Conservation (phyloP, 1,139 yeast genomes). For the Candida tetrigidarum region DNA sequence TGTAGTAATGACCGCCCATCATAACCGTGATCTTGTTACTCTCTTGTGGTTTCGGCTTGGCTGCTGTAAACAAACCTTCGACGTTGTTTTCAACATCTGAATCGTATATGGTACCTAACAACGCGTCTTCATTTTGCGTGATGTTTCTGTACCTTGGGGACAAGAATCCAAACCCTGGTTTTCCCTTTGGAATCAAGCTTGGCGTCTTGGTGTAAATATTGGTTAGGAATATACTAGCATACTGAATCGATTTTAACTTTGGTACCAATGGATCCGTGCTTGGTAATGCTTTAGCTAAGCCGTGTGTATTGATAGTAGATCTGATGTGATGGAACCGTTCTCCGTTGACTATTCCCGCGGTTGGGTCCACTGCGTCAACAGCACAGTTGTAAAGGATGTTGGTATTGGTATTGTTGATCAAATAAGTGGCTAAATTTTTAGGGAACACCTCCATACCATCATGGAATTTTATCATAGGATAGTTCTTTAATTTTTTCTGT, state of each 20-base stretch:
- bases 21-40: constrained; percentile 80
- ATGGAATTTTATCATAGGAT: constrained; percentile 56
- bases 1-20: constrained; percentile 80
- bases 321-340: constrained; percentile 55
- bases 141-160: constrained; percentile 59
- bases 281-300: constrained; percentile 28
- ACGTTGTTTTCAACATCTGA: constrained; percentile 71
- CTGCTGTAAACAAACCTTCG: constrained; percentile 17
- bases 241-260: constrained; percentile 34
- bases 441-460: constrained; percentile 63
- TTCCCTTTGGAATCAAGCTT: constrained; percentile 45
- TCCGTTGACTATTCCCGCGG: constrained; percentile 19
- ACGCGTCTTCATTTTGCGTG: constrained; percentile 52
- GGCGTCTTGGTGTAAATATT: constrained; percentile 50
- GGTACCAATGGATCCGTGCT: constrained; percentile 20
- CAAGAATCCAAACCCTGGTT: constrained; percentile 83
- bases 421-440: constrained; percentile 34
- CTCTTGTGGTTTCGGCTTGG: constrained; percentile 6
- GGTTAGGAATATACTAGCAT: constrained; percentile 61
- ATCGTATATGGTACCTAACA: constrained; percentile 90
- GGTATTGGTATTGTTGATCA: constrained; percentile 45
- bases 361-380: constrained; percentile 25
- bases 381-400: constrained; percentile 31
- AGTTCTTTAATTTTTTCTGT: constrained; percentile 39
- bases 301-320: constrained; percentile 54